Evolutionary conservation across 192 early-diverging fungal genomes (phyloP), one percentile per base, ranked within the genome.

Genomic region (Coemansia sp.): DNA sequence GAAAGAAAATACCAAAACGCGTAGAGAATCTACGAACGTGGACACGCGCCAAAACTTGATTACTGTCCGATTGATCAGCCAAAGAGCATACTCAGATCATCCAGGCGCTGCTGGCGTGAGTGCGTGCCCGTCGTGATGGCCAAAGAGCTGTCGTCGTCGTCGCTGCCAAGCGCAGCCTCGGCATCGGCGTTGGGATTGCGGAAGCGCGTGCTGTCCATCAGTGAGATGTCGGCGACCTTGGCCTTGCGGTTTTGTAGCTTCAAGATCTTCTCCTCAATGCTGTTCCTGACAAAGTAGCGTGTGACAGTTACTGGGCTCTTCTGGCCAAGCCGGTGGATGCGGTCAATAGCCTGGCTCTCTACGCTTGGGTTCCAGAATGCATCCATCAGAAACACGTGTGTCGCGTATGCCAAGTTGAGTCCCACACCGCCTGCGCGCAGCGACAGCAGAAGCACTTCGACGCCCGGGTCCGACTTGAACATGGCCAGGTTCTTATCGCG

Each of bases 231-330:
- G 4, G 62, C 68, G 18, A 82, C 86, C 56, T 55, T 80, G 70
- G 67, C 85, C 82, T 97, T 97, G 39, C 86, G 81, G 14, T 84
- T 74, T 63, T 96, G 94, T 17, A 97, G 83, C 46, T 65, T 58
- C 63, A 94, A 61, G 56, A 97, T 94, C 69, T 87, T 87, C 73
- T 95, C 91, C 63, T 97, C 95, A 2, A 97, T 88, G 56, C 89
- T 87, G 44, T 83, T 72, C 19, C 82, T 58, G 19, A 91, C 76
- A 61, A 91, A 82, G 43, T 90, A 86, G 33, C 89, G 81, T 18
- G 81, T 85, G 2, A 91, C 88, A 12, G 83, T 58, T 9, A 93
- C 87, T 4, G 84, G 82, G 18, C 66, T 46, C 9, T 55, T 74
- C 67, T 93, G 91, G 22, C 91, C 91, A 24, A 93, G 85, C 8